Evolutionary conservation across 2,329 filamentous ascomycete genomes (phyloP), one percentile per base, ranked within the genome.

Genomic region (Pseudogymnoascus sp.): DNA sequence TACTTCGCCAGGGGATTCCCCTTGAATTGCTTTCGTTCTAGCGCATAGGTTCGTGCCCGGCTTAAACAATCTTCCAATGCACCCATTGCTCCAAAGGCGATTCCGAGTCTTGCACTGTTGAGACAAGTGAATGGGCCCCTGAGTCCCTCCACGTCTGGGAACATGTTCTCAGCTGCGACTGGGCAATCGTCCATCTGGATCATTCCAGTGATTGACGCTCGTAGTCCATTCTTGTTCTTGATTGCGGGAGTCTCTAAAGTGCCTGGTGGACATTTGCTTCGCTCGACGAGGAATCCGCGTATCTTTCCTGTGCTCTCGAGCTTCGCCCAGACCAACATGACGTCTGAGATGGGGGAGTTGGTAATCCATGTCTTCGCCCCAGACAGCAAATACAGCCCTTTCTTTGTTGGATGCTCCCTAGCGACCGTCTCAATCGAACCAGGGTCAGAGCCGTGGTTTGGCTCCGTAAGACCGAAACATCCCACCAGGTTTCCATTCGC

Each of bases 1-100:
- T 99, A 99, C 75, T 90, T 95, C 41, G 93, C 94, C 61, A 99
- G 82, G 0, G 93, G 92, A 75, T 97, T 97, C 59, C 87, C 86
- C 79, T 95, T 96, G 84, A 99, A 99, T 75, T 99, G 94, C 77
- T 89, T 93, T 66, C 94, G 83, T 75, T 97, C 92, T 59, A 99
- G 78, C n/a, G 92, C 85, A 73, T 99, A 99, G 11, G 86, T 85
- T 65, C 93, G 82, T 4, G 94, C 86, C 60, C 93, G 84, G 16
- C 82, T 79, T 65, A 99, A 85, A 73, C 90, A 94, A 75, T 99
- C 94, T 76, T 97, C 94, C 30, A 99, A 79, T 1, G 94, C 92
- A 65, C 94, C 94, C 75, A 97, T 95, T 25, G 91, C 90, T 28
- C 94, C 94, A 78, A 95, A 90, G 0, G 94, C 89, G 74, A 99